Evolutionary conservation across 2,329 filamentous ascomycete genomes (phyloP).

Genomic region (Fusarium sp.): DNA sequence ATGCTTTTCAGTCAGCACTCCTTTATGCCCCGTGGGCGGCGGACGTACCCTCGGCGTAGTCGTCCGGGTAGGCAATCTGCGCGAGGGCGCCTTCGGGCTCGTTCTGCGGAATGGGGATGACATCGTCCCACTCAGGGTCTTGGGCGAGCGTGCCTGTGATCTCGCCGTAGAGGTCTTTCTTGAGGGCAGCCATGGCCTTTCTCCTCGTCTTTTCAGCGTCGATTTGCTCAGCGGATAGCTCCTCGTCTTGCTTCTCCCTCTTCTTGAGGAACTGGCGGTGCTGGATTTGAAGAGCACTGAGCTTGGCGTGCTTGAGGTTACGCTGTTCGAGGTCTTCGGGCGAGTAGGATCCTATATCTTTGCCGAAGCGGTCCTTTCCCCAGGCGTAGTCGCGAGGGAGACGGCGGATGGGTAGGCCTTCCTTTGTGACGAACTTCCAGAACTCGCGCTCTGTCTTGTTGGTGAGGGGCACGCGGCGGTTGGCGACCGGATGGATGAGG

Average conservation of each 20-base stretch:
- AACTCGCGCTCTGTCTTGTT: slow-evolving; percentile 66
- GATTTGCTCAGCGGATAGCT: slow-evolving; percentile 53
- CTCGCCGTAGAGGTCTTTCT: slow-evolving; percentile 64
- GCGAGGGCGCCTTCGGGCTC: slow-evolving; percentile 88
- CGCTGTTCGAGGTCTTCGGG: slow-evolving; percentile 59
- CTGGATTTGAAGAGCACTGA: slow-evolving; percentile 57
- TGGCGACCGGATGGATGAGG: slow-evolving; percentile 57
- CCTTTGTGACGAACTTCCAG: slow-evolving; percentile 67
- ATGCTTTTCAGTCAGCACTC: slow-evolving; percentile 39
- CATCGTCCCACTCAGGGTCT: slow-evolving; percentile 84
- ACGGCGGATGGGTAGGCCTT: slow-evolving; percentile 61
- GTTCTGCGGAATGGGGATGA: slow-evolving; percentile 83
- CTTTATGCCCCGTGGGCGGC: slow-evolving; percentile 12
- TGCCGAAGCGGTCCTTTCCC: slow-evolving; percentile 63
- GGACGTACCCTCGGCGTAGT: slow-evolving; percentile 80
- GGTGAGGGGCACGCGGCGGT: slow-evolving; percentile 50
- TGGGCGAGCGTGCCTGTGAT: slow-evolving; percentile 60
- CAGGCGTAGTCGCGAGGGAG: slow-evolving; percentile 57
- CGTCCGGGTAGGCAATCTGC: slow-evolving; percentile 89
- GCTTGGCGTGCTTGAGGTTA: slow-evolving; percentile 54
- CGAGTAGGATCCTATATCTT: slow-evolving; percentile 61
- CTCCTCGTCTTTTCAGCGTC: slow-evolving; percentile 60
- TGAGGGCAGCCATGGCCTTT: slow-evolving; percentile 62
- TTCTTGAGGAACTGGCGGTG: slow-evolving; percentile 58
- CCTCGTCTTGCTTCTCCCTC: slow-evolving; percentile 44